phyloP scores from a whole-genome alignment of 2,329 filamentous ascomycete genomes.

The Aspergillaceae sp. region DNA sequence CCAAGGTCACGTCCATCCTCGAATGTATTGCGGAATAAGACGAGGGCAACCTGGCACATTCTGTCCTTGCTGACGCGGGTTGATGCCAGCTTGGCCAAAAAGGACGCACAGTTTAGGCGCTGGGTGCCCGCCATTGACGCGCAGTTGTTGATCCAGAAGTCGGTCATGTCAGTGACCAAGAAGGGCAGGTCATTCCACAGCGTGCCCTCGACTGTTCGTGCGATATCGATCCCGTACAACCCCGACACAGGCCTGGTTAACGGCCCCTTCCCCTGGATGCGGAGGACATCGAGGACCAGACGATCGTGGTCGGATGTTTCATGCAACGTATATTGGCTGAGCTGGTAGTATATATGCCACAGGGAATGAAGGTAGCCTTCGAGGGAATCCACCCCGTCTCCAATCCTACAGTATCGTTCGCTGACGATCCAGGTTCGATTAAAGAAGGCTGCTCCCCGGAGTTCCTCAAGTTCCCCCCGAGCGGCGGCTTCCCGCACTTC shows the following conservation, averaged over 20 bases:
- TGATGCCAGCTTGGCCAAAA: conserved; percentile 18
- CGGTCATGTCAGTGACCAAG: conserved; percentile 14
- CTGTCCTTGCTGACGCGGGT: conserved; percentile 12
- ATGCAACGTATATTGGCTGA: conserved; percentile 6
- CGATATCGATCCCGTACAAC: conserved; percentile 13
- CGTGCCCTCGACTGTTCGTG: conserved; percentile 14
- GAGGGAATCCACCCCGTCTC: conserved; percentile 1
- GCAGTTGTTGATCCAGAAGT: conserved; percentile 11
- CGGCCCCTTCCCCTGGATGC: conserved; percentile 8
- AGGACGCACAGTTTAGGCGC: conserved; percentile 13
- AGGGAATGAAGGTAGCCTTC: conserved; percentile 8
- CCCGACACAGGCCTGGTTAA: conserved; percentile 7
- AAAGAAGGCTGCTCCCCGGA: conserved; percentile 1
- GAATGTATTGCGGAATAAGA: conserved; percentile 12
- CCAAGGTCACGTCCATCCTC: conserved; percentile 9
- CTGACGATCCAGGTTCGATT: not conserved
- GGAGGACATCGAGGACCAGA: conserved; percentile 16
- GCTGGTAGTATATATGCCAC: conserved; percentile 18
- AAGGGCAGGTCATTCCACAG: conserved; percentile 19
- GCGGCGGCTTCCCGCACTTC: conserved; percentile 1
- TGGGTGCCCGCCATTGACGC: conserved; percentile 10
- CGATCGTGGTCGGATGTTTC: conserved; percentile 13
- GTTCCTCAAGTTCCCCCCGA: conserved; percentile 1
- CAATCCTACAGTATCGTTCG: not conserved
- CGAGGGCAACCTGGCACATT: conserved; percentile 13